Percentiles rank a stretch among this genome's conserved stretches.
phyloP scores from a whole-genome alignment of 2,329 filamentous ascomycete species.

The Aspergillus ochraceus region DNA sequence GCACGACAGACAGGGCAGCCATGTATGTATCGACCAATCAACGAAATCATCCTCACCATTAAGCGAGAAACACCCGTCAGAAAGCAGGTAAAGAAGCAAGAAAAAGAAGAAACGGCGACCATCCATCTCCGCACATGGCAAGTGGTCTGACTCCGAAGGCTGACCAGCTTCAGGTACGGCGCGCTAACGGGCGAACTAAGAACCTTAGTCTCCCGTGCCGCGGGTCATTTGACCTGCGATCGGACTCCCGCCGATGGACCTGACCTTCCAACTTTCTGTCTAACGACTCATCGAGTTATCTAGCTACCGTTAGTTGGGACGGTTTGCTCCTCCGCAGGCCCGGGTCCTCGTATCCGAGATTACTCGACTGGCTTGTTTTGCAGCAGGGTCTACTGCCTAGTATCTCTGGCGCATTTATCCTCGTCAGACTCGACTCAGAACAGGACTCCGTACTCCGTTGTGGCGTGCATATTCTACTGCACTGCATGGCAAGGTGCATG shows the following conservation, averaged over 20 bases:
- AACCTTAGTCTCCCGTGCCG: background rate
- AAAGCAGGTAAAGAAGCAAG: background rate
- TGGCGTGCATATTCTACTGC: background rate
- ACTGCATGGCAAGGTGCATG: constrained; percentile 1
- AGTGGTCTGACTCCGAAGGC: constrained; percentile 4
- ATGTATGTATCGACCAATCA: background rate
- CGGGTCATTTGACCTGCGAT: constrained; percentile 22
- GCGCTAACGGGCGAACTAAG: background rate
- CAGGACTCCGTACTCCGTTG: background rate
- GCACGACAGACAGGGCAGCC: too few species aligned
- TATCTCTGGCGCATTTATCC: too few species aligned
- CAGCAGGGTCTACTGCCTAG: too few species aligned
- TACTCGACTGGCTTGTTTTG: background rate
- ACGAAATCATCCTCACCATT: background rate
- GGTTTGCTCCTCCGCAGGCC: background rate
- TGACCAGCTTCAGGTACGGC: background rate
- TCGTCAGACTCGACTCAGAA: background rate
- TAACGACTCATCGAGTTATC: too few species aligned
- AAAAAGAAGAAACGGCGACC: background rate
- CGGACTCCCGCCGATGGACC: constrained; percentile 4
- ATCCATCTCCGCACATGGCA: constrained; percentile 14
- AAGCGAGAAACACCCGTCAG: background rate
- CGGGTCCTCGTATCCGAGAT: background rate
- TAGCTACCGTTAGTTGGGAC: too few species aligned
- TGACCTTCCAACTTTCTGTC: too few species aligned